These are phyloP conservation scores for Coemansia sp. DNA, from an alignment of 192 early-diverging fungal genomes.

Conservation along the genomic window DNA sequence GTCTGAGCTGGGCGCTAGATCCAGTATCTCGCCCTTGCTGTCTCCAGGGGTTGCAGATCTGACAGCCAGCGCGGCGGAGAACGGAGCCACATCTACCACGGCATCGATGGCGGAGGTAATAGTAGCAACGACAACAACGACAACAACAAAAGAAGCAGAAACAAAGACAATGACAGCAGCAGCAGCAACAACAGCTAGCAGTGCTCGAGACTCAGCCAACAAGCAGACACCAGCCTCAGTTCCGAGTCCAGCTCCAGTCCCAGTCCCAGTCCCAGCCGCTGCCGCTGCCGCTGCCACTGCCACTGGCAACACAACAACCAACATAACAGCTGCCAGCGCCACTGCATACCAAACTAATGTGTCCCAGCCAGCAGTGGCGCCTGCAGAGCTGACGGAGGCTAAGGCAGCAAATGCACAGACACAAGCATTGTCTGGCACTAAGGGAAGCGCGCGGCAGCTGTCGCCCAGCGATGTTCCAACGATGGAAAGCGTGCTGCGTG, in stretches of 20 bases:
- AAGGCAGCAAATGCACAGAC: neutral
- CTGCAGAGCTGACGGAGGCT: neutral
- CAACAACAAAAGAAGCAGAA: no score
- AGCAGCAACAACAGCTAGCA: neutral
- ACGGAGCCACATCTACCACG: neutral
- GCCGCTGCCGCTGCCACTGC: neutral
- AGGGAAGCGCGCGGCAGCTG: neutral
- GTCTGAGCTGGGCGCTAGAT: no score
- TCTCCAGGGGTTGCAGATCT: neutral
- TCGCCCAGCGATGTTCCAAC: slow-evolving; percentile 12
- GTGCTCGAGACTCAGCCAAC: neutral
- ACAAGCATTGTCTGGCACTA: neutral
- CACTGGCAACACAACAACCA: neutral
- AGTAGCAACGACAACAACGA: neutral
- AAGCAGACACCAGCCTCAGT: neutral
- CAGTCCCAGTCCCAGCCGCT: neutral
- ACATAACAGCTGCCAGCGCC: neutral
- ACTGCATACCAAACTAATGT: neutral
- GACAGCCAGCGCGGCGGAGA: neutral
- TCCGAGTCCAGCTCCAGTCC: neutral
- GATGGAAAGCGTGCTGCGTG: slow-evolving; percentile 41
- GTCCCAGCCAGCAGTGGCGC: neutral
- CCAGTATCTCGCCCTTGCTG: neutral
- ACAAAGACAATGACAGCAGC: no score
- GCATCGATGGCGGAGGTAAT: neutral